Evolutionary conservation across 106 monocot genomes (phyloP), one percentile per base, ranked within the genome.

Genomic region (Dioscorea dumetorum): DNA sequence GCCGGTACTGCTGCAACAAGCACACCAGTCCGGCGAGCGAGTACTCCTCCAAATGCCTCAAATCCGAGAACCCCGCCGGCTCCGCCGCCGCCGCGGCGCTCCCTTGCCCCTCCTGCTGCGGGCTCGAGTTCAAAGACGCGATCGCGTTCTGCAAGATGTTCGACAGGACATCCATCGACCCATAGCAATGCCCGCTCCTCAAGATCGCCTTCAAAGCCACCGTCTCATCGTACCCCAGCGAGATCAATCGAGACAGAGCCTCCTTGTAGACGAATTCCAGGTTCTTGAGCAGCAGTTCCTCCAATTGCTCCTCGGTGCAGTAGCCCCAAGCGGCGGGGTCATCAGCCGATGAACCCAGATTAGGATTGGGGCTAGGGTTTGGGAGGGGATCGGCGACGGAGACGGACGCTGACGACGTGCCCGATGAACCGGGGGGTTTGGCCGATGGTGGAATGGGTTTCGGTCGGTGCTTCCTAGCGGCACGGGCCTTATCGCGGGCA

Each of bases 261-360:
- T 88, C 88, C 35, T 72, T 67, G 89, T 91, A 97, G 61, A 86
- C 72, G 28, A 82, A 68, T 33, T 97, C 86, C 54, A 97, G 86
- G 66, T 87, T 83, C 22, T 73, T 77, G 22, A 86, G 76, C 17
- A 97, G 86, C 63, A 91, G 70, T 53, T 88, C 86, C 76, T 88
- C 86, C 28, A 97, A 77, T 72, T 97, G 86, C 62, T 91, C 84
- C 81, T 91, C 95, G 34, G 88, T 88, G 78, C 85, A 91, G 84
- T 87, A 86, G 16, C 87, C 86, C 79, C 83, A 90, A 0, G 77
- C 85, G 22, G 74, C 54, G 16, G 67, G 80, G 33, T 73, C 79
- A 34, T 54, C 67, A 57, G 34, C n/a, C 6, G 20, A 50, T 60
- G 60, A n/a, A 23, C 60, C 23, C 22, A n/a, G 4, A 28, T 20